phyloP scores from a whole-genome alignment of 805 yeast genomes.

The Candida sakaeoensis region DNA sequence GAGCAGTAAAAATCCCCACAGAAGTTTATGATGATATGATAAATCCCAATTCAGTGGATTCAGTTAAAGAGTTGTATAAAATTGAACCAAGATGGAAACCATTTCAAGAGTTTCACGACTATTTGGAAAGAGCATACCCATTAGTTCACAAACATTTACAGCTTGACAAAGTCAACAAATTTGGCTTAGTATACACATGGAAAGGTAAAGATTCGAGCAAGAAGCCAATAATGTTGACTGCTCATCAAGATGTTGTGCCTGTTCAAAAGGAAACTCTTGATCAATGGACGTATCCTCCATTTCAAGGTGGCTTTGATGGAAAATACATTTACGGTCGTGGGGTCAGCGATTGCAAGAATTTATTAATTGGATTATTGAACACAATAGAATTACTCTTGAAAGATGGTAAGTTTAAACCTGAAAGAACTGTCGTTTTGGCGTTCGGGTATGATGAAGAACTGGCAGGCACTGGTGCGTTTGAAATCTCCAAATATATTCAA shows the following conservation, averaged over 20 bases:
- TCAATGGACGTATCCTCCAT: conserved; percentile 38
- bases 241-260: conserved; percentile 43
- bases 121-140: conserved; percentile 31
- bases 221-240: conserved; percentile 36
- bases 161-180: conserved; percentile 32
- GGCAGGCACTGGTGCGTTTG: conserved; percentile 37
- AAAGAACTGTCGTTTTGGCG: conserved; percentile 42
- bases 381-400: conserved; percentile 29
- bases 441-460: conserved; percentile 53
- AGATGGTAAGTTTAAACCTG: conserved; percentile 34
- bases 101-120: conserved; percentile 26
- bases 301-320: conserved; percentile 32
- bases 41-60: conserved; percentile 22
- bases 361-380: conserved; percentile 41
- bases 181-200: conserved; percentile 37
- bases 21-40: conserved; percentile 29
- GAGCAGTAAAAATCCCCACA: conserved; percentile 30
- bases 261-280: conserved; percentile 35
- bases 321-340: conserved; percentile 34
- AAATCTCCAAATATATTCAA: conserved; percentile 31
- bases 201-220: conserved; percentile 25
- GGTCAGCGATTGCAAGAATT: conserved; percentile 37
- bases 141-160: conserved; percentile 29
- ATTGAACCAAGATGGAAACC: conserved; percentile 24
- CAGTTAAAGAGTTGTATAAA: conserved; percentile 23